These are phyloP conservation scores for Lipomyces japonicus DNA, from an alignment of 805 yeast genomes.

Conservation along the genomic window DNA sequence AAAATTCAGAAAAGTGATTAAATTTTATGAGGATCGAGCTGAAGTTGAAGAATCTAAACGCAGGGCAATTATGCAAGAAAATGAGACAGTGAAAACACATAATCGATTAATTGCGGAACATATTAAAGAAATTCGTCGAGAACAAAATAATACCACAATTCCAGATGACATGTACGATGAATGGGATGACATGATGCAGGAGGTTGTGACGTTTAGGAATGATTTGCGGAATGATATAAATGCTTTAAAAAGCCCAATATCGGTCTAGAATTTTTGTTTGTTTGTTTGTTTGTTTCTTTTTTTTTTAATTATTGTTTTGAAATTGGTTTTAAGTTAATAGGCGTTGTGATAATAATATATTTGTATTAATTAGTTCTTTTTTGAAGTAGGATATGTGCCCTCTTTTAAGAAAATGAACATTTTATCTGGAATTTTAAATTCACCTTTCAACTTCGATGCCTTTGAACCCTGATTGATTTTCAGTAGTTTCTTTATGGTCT, in stretches of 20 bases:
- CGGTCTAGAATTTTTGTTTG: too few relatives aligned
- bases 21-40: constrained; percentile 36
- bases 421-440: constrained; percentile 52
- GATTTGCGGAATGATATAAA: not conserved
- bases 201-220: not conserved
- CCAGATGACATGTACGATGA: constrained; percentile 5
- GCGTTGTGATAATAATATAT: too few relatives aligned
- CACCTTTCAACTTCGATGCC: constrained; percentile 49
- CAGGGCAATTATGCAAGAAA: constrained; percentile 34
- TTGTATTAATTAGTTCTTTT: constrained; percentile 3
- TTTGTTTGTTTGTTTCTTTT: too few relatives aligned
- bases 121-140: constrained; percentile 27
- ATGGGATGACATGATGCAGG: constrained; percentile 8
- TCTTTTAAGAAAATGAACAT: constrained; percentile 21
- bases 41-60: constrained; percentile 35
- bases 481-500: constrained; percentile 48
- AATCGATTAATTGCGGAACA: constrained; percentile 34
- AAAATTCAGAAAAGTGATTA: constrained; percentile 32
- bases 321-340: too few relatives aligned
- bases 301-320: too few relatives aligned
- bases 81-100: constrained; percentile 31
- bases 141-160: not conserved
- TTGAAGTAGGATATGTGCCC: constrained; percentile 22
- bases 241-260: too few relatives aligned
- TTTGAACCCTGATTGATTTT: constrained; percentile 48